phyloP scores from a whole-genome alignment of 768 basidiomycete genomes.

The Lanmaoa pseudosensibilis region DNA sequence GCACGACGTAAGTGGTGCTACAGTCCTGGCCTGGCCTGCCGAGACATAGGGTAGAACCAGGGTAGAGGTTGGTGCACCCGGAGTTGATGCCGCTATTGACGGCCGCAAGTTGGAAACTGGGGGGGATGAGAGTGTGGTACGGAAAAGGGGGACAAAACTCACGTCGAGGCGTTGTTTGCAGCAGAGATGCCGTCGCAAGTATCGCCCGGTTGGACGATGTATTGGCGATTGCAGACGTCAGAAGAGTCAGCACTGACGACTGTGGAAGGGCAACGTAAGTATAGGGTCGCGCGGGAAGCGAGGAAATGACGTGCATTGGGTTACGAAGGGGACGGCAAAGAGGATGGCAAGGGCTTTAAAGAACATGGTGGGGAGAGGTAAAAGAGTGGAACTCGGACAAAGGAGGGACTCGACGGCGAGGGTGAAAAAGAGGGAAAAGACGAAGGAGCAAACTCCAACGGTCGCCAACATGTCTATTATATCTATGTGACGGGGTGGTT shows the following conservation, averaged over 20 bases:
- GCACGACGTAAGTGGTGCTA: conserved; percentile 55
- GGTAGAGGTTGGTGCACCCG: conserved; percentile 57
- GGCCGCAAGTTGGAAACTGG: conserved; percentile 72
- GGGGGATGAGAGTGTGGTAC: background rate
- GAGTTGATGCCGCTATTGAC: conserved; percentile 51
- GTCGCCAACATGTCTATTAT: conserved; percentile 6
- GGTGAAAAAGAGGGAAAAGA: background rate
- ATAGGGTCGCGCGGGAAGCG: background rate
- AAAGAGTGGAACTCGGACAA: conserved; percentile 17
- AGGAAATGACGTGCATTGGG: conserved; percentile 37
- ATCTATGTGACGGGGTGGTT: conserved; percentile 4
- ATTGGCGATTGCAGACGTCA: conserved; percentile 62
- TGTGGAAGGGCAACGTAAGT: conserved; percentile 7
- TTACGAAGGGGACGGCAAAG: conserved; percentile 48
- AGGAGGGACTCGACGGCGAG: conserved; percentile 18
- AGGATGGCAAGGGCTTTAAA: conserved; percentile 38
- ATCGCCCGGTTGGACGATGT: conserved; percentile 61
- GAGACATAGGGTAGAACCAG: conserved; percentile 58
- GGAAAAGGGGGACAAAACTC: conserved; percentile 22
- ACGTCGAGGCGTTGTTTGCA: conserved; percentile 65
- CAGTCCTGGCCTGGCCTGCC: conserved; percentile 64
- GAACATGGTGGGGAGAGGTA: conserved; percentile 35
- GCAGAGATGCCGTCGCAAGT: conserved; percentile 72
- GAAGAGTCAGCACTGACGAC: conserved; percentile 27
- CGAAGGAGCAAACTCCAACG: background rate